Evolutionary conservation across 2,329 filamentous ascomycete genomes (phyloP).

Genomic region (Paecilomyces niveus): DNA sequence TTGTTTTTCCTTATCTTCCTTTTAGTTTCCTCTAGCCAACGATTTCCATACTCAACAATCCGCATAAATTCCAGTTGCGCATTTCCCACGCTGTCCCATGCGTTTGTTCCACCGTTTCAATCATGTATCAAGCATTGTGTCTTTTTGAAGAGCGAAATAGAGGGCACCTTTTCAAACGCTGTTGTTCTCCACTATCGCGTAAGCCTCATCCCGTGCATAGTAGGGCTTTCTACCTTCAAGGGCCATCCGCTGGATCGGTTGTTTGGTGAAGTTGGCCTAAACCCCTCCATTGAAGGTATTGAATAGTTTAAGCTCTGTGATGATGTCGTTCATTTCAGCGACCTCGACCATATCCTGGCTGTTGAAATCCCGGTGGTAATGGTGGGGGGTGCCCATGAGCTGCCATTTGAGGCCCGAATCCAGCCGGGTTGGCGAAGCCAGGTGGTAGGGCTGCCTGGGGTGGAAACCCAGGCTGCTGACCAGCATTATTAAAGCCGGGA

Average conservation of each 20-base stretch:
- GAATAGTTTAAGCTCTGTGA: neutral
- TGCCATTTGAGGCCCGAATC: conserved; percentile 34
- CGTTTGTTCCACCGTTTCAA: neutral
- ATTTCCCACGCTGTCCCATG: neutral
- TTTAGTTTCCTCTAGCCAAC: conserved; percentile 2
- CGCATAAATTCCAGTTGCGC: neutral
- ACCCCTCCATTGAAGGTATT: neutral
- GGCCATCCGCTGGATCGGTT: neutral
- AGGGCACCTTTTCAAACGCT: neutral
- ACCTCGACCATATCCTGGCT: conserved; percentile 28
- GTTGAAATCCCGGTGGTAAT: conserved; percentile 38
- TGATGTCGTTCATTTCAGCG: conserved; percentile 19
- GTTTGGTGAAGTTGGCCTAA: neutral
- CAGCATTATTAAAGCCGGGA: conserved; percentile 29
- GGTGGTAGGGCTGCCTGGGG: conserved; percentile 40
- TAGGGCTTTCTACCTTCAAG: neutral
- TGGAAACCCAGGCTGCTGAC: conserved; percentile 22
- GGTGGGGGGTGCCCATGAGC: conserved; percentile 23
- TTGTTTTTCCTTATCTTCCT: conserved; percentile 3
- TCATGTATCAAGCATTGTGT: neutral
- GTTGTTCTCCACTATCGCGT: neutral
- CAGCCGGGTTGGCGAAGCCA: conserved; percentile 45
- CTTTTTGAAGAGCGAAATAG: neutral
- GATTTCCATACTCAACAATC: neutral
- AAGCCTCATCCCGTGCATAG: neutral